Evolutionary conservation across 164 flowering plant species (phyloP), one percentile per base, ranked within the genome.

Genomic region (Houttuynia cordata): DNA sequence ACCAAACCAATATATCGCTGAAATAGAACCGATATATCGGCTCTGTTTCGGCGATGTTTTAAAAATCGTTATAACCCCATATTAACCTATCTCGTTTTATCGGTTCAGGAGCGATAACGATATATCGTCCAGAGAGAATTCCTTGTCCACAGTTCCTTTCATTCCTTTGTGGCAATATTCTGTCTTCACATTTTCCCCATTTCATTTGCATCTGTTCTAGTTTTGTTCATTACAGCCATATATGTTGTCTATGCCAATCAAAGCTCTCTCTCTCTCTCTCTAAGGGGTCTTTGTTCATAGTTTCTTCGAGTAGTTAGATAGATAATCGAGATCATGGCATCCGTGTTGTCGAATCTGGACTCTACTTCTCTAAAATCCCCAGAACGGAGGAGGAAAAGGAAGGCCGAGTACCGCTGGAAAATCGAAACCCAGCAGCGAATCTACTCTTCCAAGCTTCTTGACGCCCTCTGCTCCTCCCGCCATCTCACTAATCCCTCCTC

Each of bases 391-490:
- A 59, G 37, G 59, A 60, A 24, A 53, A 61, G 50, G 7, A 55
- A 56, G 25, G 8, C 52, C 15, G 53, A 55, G 4, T 19, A 62
- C 24, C 58, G 55, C 61, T 75, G 78, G 78, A 81, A 64, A 61
- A 71, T 83, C 7, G 65, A 76, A 14, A 20, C 67, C 1, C 74
- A 80, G 49, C 81, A 83, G 22, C 81, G 72, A 57, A 68, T 57
- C 67, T 87, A 85, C 77, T 80, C 91, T 17, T 76, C 84, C 7
- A 87, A 74, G 66, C 84, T 85, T 54, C 61, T 83, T 8, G 79
- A 77, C 22, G 89, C 90, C 15, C 69, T 88, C 8, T 71, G 74
- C 63, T 77, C 68, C 15, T n/a, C n/a, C n/a, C n/a, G n/a, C n/a
- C n/a, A n/a, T n/a, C n/a, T n/a, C n/a, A n/a, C n/a, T n/a, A n/a